phyloP scores from a whole-genome alignment of 2,329 filamentous ascomycete genomes.

The Thyridium curvatum region DNA sequence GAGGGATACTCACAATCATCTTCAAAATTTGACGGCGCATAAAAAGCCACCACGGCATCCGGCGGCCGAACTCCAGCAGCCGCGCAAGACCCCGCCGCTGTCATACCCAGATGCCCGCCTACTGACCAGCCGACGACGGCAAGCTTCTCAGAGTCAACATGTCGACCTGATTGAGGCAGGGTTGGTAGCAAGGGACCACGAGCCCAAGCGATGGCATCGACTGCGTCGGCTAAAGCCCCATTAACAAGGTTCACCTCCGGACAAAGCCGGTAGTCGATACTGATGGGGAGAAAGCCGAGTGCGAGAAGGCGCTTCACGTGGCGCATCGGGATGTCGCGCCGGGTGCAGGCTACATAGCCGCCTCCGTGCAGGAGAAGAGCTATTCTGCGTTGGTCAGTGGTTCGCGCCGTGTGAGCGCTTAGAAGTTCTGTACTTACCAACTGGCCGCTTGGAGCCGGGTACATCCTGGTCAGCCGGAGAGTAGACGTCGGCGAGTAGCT shows the following conservation, averaged over 20 bases:
- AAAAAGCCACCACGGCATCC: conserved; percentile 36
- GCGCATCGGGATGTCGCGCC: conserved; percentile 25
- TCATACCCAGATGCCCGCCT: conserved; percentile 38
- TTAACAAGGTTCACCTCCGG: conserved; percentile 37
- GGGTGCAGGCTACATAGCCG: conserved; percentile 30
- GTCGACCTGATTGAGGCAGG: not conserved
- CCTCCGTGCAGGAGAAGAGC: conserved; percentile 38
- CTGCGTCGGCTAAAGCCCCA: conserved; percentile 38
- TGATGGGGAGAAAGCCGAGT: conserved; percentile 36
- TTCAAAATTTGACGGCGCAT: too few species aligned
- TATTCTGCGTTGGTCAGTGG: conserved; percentile 1
- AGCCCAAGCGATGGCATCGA: conserved; percentile 27
- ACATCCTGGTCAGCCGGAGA: conserved; percentile 14
- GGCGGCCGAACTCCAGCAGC: conserved; percentile 25
- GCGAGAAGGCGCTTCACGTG: conserved; percentile 31
- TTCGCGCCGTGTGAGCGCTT: too few species aligned
- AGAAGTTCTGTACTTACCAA: too few species aligned
- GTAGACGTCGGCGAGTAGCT: conserved; percentile 23
- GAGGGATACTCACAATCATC: too few species aligned
- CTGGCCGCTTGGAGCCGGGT: too few species aligned
- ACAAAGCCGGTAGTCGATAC: conserved; percentile 43
- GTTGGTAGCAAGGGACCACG: not conserved
- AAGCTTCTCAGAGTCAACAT: conserved; percentile 12
- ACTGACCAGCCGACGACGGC: conserved; percentile 41
- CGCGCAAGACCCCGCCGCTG: conserved; percentile 26